Base-by-base conservation (phyloP, 768 basidiomycete species). In the Sistotremastrum suecicum region DNA sequence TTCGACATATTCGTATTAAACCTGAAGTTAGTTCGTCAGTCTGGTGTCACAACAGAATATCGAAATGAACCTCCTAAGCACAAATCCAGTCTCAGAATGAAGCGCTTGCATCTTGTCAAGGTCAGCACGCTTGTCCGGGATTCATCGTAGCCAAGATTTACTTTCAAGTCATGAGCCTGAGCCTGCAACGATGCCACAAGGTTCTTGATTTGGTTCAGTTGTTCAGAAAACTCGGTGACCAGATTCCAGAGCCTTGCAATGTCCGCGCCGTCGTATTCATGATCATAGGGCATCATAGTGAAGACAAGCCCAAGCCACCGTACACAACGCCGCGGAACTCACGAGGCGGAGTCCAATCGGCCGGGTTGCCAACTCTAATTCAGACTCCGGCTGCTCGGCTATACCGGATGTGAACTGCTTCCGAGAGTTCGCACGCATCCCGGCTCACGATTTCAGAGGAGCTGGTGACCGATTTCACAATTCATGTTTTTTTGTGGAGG, bases 41-140 rank as follows among this genome's bases (percentile, higher is more conserved):
- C 20, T 20, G 20, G 20, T 20, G 2, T 20, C 20, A 9, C 37
- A 40, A 34, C 46, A 9, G 11, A n/a, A 35, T 30, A 43, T 45
- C 39, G 20, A 36, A 12, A 65, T 75, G 32, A 51, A 81, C 83
- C 82, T 73, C 50, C 92, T 73, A 37, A 98, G 63, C 6, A 92
- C 89, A 61, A 92, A 97, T 2, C 94, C 92, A 1, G 87, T 85
- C 52, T 91, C 85, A 12, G 83, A 76, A 61, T 97, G 88, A 5
- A 87, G 67, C 5, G 92, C 86, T 63, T 94, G 89, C 9, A 72
- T 76, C 88, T 91, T 60, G 36, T 50, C 32, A 35, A 39, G 36
- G 33, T 44, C 37, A 12, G 41, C 37, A 11, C 11, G 5, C 30
- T 11, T 12, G 41, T 10, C 39, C 12, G 12, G 0, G 41, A 33